These are phyloP conservation scores for Hypoxylon sp. DNA, from an alignment of 2,329 filamentous ascomycete genomes.

Conservation along the genomic window DNA sequence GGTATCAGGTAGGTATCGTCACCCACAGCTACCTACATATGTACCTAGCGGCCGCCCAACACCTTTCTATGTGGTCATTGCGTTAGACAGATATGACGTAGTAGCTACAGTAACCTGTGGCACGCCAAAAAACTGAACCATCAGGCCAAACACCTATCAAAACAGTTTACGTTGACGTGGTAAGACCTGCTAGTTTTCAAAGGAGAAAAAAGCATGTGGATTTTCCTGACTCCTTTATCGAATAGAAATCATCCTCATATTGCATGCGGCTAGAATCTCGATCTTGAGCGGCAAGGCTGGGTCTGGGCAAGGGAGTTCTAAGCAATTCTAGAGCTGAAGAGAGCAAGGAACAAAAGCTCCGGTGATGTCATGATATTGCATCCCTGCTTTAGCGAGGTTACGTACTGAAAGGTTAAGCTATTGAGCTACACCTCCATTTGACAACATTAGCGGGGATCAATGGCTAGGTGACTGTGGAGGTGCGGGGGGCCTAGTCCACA, in stretches of 20 bases:
- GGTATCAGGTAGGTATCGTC: conserved; percentile 13
- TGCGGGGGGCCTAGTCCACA: conserved; percentile 4
- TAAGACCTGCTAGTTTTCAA: conserved; percentile 23
- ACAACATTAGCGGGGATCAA: conserved; percentile 7
- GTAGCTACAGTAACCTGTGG: conserved; percentile 27
- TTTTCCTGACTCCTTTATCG: conserved; percentile 10
- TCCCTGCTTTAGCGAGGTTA: conserved; percentile 14
- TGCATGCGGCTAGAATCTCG: conserved; percentile 38
- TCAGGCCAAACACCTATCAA: conserved; percentile 12
- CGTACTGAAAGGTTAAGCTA: conserved; percentile 5
- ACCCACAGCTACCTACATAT: background rate
- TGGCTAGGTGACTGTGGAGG: conserved; percentile 18
- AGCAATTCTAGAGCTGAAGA: conserved; percentile 5
- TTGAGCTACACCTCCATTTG: conserved; percentile 27
- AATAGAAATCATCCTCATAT: conserved; percentile 8
- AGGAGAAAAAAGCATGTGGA: conserved; percentile 16
- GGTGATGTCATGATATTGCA: conserved; percentile 47
- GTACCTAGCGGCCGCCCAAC: conserved; percentile 10
- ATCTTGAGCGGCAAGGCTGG: conserved; percentile 31
- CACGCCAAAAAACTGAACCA: conserved; percentile 1
- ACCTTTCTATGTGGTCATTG: conserved; percentile 31
- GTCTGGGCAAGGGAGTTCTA: background rate
- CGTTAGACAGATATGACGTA: conserved; percentile 38
- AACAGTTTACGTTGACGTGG: conserved; percentile 4
- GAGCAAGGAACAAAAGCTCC: conserved; percentile 45